Conservation (phyloP, 257 asterid genomes). For the Asclepias syriaca region DNA sequence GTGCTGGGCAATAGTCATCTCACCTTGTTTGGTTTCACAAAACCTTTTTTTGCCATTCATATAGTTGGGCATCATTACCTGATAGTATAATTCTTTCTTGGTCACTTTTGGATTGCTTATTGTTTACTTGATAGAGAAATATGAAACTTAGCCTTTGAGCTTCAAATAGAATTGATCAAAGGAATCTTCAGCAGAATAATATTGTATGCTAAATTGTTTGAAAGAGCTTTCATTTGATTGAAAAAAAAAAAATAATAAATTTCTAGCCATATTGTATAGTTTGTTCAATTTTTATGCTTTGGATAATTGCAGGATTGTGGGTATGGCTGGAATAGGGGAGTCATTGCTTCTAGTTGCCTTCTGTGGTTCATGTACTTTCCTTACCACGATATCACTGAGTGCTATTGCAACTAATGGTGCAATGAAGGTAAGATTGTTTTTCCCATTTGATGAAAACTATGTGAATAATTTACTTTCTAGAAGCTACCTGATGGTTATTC, state of each 20-base stretch:
- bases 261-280: neutral
- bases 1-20: no score
- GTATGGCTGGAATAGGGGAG: slow-evolving; percentile 98
- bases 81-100: neutral
- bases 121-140: neutral
- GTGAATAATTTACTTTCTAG: neutral
- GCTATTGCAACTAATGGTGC: slow-evolving; percentile 99
- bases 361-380: slow-evolving; percentile 91
- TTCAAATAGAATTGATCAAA: neutral
- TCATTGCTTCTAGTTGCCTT: slow-evolving; percentile 87
- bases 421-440: slow-evolving; percentile 70
- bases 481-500: neutral
- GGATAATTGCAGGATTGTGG: slow-evolving; percentile 78
- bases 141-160: neutral
- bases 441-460: slow-evolving; percentile 7
- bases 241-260: neutral
- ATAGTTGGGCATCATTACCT: no score
- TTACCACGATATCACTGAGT: slow-evolving; percentile 91
- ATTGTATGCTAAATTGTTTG: neutral
- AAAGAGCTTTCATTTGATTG: neutral
- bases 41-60: no score
- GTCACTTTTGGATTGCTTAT: neutral
- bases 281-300: slow-evolving; percentile 4
- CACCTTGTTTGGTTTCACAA: no score
- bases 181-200: neutral